A percentile compares a stretch with the other conserved stretches of the same genome.
These are phyloP conservation scores for Suhomyces kilbournensis DNA, from an alignment of 805 yeast species.

Conservation along the genomic window DNA sequence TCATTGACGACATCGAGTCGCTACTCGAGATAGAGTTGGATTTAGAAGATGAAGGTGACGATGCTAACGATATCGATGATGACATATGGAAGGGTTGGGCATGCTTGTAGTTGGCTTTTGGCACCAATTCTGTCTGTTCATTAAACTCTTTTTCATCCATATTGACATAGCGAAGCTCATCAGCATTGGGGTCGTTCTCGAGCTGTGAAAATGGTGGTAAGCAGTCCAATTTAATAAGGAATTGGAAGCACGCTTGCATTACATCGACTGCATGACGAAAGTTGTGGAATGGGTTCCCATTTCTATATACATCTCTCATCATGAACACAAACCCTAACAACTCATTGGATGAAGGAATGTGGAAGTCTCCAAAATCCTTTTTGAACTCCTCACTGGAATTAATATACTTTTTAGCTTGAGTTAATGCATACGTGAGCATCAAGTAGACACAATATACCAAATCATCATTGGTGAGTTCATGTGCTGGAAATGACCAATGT, in stretches of 20 bases:
- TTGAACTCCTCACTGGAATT: slow-evolving; percentile 1
- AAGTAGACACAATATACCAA: slow-evolving; percentile 56
- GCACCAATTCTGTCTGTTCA: slow-evolving; percentile 2
- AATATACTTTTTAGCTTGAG: slow-evolving; percentile 16
- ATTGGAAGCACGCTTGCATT: slow-evolving; percentile 79
- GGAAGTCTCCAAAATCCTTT: background rate
- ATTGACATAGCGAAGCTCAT: slow-evolving; percentile 20
- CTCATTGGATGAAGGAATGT: slow-evolving; percentile 33
- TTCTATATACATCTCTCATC: slow-evolving; percentile 74
- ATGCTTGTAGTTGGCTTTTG: background rate
- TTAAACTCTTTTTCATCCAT: slow-evolving; percentile 1
- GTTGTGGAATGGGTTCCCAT: slow-evolving; percentile 89
- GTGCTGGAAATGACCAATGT: slow-evolving; percentile 72
- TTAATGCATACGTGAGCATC: slow-evolving; percentile 48
- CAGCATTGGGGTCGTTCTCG: slow-evolving; percentile 28
- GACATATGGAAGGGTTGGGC: background rate
- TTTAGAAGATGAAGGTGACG: background rate
- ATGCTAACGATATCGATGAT: background rate
- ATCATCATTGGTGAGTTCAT: slow-evolving; percentile 61
- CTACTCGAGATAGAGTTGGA: background rate
- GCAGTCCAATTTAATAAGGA: slow-evolving; percentile 44
- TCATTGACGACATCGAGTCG: background rate
- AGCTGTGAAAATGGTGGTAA: slow-evolving; percentile 38
- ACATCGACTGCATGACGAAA: slow-evolving; percentile 96
- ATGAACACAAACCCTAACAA: slow-evolving; percentile 60